A percentile compares a stretch with the other conserved stretches of the same genome.
Conservation (phyloP, 1,284 basidiomycete genomes). For the Wolfiporia cocos region DNA sequence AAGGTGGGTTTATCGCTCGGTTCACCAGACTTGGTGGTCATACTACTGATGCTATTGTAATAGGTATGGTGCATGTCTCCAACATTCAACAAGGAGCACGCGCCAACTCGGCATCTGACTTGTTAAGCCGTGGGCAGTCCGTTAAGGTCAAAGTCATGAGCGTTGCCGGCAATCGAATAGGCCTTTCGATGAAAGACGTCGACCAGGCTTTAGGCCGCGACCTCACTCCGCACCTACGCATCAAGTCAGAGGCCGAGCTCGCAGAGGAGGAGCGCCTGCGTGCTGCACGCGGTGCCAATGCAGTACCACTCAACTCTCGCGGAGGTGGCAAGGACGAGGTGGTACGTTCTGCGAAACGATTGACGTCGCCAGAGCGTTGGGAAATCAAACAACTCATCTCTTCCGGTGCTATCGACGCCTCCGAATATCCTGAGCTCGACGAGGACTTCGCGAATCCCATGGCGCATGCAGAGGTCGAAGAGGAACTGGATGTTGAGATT, state of each 20-base stretch:
- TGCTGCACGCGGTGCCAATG: slow-evolving; percentile 68
- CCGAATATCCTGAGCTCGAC: slow-evolving; percentile 95
- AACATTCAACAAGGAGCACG: slow-evolving; percentile 83
- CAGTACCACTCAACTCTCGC: slow-evolving; percentile 44
- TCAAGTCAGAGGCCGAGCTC: slow-evolving; percentile 90
- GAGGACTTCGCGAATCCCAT: slow-evolving; percentile 81
- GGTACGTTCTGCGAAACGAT: slow-evolving; percentile 78
- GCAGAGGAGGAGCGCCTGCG: slow-evolving; percentile 65
- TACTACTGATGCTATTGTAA: slow-evolving; percentile 5
- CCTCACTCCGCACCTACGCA: slow-evolving; percentile 87
- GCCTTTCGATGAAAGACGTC: slow-evolving; percentile 96
- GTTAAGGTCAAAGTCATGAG: slow-evolving; percentile 98
- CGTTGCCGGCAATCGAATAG: slow-evolving; percentile 74
- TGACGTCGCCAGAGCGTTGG: slow-evolving; percentile 97
- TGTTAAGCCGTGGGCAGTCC: slow-evolving; percentile 77
- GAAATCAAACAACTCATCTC: slow-evolving; percentile 99
- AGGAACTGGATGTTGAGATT: slow-evolving; percentile 96
- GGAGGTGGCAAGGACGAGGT: slow-evolving; percentile 45
- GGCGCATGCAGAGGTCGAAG: slow-evolving; percentile 83
- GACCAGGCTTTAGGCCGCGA: slow-evolving; percentile 90
- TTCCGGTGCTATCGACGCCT: slow-evolving; percentile 86
- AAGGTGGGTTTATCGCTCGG: slow-evolving; percentile 62
- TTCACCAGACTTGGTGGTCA: background rate
- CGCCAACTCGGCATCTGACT: slow-evolving; percentile 82
- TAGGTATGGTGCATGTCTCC: slow-evolving; percentile 95